Evolutionary conservation across 2,329 filamentous ascomycete species (phyloP).

Genomic region (Coniella lustricola): DNA sequence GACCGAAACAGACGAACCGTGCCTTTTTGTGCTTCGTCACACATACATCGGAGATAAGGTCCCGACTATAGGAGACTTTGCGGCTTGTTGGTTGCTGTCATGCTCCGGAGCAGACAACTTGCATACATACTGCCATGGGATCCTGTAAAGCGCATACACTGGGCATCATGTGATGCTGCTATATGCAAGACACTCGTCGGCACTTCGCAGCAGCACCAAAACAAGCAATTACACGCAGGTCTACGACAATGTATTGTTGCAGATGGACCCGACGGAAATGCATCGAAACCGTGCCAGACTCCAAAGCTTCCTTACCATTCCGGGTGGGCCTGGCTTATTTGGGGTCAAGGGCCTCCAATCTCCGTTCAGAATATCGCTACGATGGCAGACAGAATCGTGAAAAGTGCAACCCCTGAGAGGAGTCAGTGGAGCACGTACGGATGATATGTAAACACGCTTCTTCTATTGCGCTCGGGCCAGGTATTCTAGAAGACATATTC

Average conservation of each 20-base stretch:
- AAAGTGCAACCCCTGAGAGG: neutral
- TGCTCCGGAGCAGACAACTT: neutral
- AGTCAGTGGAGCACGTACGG: neutral
- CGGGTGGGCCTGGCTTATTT: neutral
- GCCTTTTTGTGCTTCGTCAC: neutral
- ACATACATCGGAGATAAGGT: slow-evolving; percentile 3
- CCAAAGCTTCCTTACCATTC: neutral
- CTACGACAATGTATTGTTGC: neutral
- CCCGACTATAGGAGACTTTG: neutral
- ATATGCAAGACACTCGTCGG: too few species aligned
- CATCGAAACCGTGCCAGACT: too few species aligned
- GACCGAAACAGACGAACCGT: neutral
- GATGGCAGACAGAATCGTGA: neutral
- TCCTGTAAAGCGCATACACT: too few species aligned
- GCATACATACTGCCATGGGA: neutral
- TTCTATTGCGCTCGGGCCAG: slow-evolving; percentile 8
- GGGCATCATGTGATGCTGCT: too few species aligned
- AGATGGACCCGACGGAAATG: too few species aligned
- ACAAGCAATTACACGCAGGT: neutral
- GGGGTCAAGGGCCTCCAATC: slow-evolving; percentile 1
- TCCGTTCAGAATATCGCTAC: neutral
- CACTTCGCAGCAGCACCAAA: too few species aligned
- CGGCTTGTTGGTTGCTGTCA: neutral
- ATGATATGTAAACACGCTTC: too few species aligned
- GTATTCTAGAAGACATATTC: neutral